These are phyloP conservation scores for Russula sp. DNA, from an alignment of 768 basidiomycete genomes.

Conservation along the genomic window DNA sequence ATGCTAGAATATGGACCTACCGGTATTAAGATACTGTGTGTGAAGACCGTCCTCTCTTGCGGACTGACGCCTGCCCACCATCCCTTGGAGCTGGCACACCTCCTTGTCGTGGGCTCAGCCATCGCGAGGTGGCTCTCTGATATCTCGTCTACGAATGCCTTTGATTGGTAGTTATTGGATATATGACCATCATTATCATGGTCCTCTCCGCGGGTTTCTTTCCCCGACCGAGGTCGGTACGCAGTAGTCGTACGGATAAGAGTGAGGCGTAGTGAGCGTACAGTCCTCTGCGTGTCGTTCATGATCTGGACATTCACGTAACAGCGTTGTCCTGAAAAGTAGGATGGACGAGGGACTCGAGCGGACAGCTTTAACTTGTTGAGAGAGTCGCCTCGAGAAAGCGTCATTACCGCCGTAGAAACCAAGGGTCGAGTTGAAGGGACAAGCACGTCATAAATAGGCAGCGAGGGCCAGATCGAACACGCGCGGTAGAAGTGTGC, in stretches of 20 bases:
- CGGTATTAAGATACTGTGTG: constrained; percentile 68
- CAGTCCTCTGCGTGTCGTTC: constrained; percentile 65
- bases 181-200: constrained; percentile 40
- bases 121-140: constrained; percentile 64
- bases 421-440: constrained; percentile 58
- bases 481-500: constrained; percentile 88
- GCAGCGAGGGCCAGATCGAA: constrained; percentile 73
- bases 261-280: constrained; percentile 62
- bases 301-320: constrained; percentile 59
- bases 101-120: constrained; percentile 58
- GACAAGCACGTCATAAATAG: constrained; percentile 58
- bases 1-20: constrained; percentile 46
- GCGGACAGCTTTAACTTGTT: constrained; percentile 60
- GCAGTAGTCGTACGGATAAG: constrained; percentile 64
- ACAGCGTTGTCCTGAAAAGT: constrained; percentile 82
- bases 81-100: constrained; percentile 75
- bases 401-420: constrained; percentile 50
- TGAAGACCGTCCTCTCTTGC: constrained; percentile 59
- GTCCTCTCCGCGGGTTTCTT: constrained; percentile 36
- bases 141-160: constrained; percentile 60
- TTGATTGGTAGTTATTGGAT: constrained; percentile 60
- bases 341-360: constrained; percentile 64
- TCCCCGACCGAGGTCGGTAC: constrained; percentile 53
- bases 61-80: constrained; percentile 85
- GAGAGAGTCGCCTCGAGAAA: constrained; percentile 55